phyloP scores from a whole-genome alignment of 1,139 yeast species.

The Blastobotrys malaysiensis region DNA sequence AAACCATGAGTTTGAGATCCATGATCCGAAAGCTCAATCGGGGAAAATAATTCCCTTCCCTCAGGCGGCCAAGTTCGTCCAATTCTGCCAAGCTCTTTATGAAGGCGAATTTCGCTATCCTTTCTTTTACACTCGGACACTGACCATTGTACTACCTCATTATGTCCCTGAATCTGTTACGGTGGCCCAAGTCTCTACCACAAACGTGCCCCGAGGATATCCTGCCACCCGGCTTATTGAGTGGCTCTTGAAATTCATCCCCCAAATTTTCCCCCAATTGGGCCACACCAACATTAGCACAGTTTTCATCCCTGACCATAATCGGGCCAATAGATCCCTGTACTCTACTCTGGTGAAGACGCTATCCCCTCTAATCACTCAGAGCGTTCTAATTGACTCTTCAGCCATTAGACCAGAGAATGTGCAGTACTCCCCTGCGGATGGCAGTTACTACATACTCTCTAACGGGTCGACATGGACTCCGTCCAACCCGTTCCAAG shows the following conservation, averaged over 20 bases:
- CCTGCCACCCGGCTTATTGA: background rate
- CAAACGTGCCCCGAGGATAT: background rate
- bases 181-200: background rate
- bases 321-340: background rate
- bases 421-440: background rate
- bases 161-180: background rate
- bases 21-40: background rate
- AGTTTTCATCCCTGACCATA: background rate
- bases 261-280: background rate
- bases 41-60: background rate
- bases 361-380: background rate
- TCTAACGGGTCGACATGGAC: background rate
- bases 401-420: background rate
- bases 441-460: background rate
- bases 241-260: background rate
- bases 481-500: background rate
- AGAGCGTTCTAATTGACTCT: background rate
- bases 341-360: background rate
- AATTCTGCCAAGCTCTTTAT: background rate
- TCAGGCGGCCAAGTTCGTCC: background rate
- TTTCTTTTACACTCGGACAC: background rate
- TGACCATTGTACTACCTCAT: background rate
- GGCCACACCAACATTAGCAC: background rate
- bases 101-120: background rate
- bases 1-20: background rate